Evolutionary conservation across 2,329 filamentous ascomycete species (phyloP), one percentile per base, ranked within the genome.

Genomic region (Hypoxylon sp.): DNA sequence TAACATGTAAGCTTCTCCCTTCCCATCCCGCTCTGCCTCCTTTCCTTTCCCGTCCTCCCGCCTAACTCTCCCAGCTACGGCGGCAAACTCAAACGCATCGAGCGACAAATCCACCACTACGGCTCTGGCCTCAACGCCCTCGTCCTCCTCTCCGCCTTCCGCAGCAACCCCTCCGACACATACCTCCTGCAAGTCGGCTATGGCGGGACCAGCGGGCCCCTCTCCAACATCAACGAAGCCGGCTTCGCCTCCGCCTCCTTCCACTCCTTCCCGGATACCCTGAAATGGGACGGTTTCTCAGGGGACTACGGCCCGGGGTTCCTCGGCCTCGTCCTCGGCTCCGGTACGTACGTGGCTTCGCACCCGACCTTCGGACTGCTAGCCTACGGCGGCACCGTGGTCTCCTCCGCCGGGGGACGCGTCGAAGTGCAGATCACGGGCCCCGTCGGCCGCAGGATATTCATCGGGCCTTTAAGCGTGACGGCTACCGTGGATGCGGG

Each of bases 71-170:
- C 39, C 33, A 81, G 80, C 53, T 83, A 83, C 59, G 81, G 75
- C 6, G 82, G 81, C 24, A 84, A 84, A 65, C 78, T 83, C 4
- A 57, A 73, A 3, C 76, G 80, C 10, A 83, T 83, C 29, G 83
- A 84, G 72, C 81, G 83, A 3, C 85, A 87, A 75, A 84, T 89
- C 64, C 87, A 90, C 71, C 88, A 90, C 76, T 90, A 90, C 70
- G 87, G 87, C 17, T 88, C 86, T 0, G 85, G 81, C 0, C 83
- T 90, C 5, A 90, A 89, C 74, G 82, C 86, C 0, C 81, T 88
- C 0, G 85, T 87, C 1, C 78, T 88, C 1, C 82, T 90, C 2
- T 81, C 82, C 1, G 80, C 83, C 3, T 90, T 85, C 76, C 83
- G 85, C 37, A 73, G 80, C 52, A 73, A 83, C 35, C 79, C 85